Evolutionary conservation across 73 alveolate genomes (phyloP).

Genomic region (Symbiodinium natans): DNA sequence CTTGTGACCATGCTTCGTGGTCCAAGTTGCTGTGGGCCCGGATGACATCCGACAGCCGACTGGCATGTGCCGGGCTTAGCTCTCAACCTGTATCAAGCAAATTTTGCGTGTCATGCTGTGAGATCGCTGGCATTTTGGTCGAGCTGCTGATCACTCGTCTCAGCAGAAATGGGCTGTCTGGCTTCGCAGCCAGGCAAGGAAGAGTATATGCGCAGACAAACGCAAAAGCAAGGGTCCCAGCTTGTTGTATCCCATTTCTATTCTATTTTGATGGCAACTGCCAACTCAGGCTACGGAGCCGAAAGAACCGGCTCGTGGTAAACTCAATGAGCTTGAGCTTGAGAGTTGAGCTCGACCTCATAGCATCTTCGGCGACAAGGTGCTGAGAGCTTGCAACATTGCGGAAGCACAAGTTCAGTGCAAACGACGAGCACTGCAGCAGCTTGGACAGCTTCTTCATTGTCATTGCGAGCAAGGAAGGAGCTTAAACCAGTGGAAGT

Average conservation of each 20-base stretch:
- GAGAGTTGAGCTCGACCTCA: not conserved
- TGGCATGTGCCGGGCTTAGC: not conserved
- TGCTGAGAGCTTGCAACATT: not conserved
- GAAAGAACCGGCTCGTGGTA: not conserved
- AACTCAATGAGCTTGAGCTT: not conserved
- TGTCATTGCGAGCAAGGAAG: not conserved
- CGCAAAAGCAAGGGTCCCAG: not conserved
- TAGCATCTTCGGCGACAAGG: too few relatives aligned
- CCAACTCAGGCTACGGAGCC: not conserved
- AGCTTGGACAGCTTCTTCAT: not conserved
- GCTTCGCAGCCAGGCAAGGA: not conserved
- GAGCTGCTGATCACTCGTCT: too few relatives aligned
- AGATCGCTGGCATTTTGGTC: not conserved
- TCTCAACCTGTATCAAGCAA: not conserved
- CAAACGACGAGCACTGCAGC: not conserved
- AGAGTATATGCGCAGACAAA: not conserved
- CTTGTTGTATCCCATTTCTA: not conserved
- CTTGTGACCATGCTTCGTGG: too few relatives aligned
- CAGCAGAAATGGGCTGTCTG: too few relatives aligned
- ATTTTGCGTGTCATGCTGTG: not conserved
- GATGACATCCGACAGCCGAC: not conserved
- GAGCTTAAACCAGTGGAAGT: too few relatives aligned
- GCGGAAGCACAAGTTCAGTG: not conserved
- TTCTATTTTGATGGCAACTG: not conserved
- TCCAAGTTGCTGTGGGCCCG: not conserved